Conservation (phyloP, 768 basidiomycete species). For the Baorangia bicolor region DNA sequence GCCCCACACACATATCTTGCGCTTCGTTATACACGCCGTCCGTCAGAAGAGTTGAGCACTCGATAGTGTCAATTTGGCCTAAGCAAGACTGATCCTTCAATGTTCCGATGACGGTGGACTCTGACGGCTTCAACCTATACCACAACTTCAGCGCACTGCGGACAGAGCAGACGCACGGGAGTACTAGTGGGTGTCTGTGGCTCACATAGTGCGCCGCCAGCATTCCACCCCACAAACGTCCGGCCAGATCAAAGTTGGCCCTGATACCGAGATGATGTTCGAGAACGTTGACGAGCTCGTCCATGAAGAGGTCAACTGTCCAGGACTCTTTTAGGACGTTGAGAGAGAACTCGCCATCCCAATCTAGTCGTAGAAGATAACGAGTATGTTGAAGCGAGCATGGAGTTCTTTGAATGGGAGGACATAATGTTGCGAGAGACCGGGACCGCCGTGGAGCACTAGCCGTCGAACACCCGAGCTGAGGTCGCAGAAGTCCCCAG, state of each 20-base stretch:
- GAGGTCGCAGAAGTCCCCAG: no score
- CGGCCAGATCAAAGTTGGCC: conserved; percentile 44
- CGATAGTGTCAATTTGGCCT: conserved; percentile 41
- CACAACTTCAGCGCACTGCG: not conserved
- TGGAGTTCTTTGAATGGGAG: conserved; percentile 38
- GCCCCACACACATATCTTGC: conserved; percentile 33
- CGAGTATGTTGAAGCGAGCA: conserved; percentile 31
- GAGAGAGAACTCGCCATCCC: conserved; percentile 47
- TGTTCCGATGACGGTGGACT: conserved; percentile 40
- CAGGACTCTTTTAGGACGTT: conserved; percentile 33
- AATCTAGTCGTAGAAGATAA: conserved; percentile 54
- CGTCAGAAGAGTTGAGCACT: conserved; percentile 38
- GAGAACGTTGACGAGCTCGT: conserved; percentile 52
- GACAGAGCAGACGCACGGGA: not conserved
- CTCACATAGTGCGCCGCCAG: conserved; percentile 43
- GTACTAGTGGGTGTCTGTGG: conserved; percentile 33
- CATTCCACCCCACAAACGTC: conserved; percentile 63
- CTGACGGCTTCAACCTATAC: conserved; percentile 25
- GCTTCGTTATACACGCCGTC: conserved; percentile 41
- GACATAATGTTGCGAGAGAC: conserved; percentile 40
- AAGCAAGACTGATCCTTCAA: conserved; percentile 49
- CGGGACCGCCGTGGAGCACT: conserved; percentile 48
- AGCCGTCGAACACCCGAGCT: conserved; percentile 34
- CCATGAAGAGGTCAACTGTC: conserved; percentile 50
- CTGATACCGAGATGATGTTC: conserved; percentile 40